These are phyloP conservation scores for Penicillium sp. DNA, from an alignment of 2,329 filamentous ascomycete genomes.

Conservation along the genomic window DNA sequence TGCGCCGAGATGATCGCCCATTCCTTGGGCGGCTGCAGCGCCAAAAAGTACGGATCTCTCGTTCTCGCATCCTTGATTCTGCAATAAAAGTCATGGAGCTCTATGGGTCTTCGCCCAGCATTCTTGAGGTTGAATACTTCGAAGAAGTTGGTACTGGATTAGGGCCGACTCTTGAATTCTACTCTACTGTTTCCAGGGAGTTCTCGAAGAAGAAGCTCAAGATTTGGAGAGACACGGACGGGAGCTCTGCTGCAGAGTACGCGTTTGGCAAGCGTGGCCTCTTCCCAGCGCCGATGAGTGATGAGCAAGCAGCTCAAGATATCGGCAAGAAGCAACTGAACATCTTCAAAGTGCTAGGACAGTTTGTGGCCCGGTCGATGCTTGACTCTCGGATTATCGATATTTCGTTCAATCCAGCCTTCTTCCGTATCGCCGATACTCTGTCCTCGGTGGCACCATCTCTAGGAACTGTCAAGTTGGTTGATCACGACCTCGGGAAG, in stretches of 20 bases:
- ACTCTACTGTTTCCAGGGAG: constrained; percentile 94
- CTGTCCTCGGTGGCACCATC: constrained; percentile 70
- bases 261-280: constrained; percentile 80
- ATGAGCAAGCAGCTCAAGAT: constrained; percentile 68
- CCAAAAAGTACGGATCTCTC: constrained; percentile 96
- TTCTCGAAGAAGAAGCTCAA: constrained; percentile 97
- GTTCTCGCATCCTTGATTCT: constrained; percentile 91
- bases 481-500: constrained; percentile 80
- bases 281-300: constrained; percentile 87
- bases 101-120: constrained; percentile 93
- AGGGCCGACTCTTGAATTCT: constrained; percentile 94
- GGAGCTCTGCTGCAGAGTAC: constrained; percentile 70
- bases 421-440: constrained; percentile 87
- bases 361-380: constrained; percentile 97
- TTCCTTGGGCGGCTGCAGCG: constrained; percentile 89
- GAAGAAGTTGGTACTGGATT: constrained; percentile 96
- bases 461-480: constrained; percentile 81
- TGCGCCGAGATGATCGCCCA: constrained; percentile 80
- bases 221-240: constrained; percentile 92
- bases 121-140: constrained; percentile 97
- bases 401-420: constrained; percentile 93
- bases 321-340: constrained; percentile 85
- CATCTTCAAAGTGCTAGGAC: constrained; percentile 88
- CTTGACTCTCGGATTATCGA: constrained; percentile 97
- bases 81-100: constrained; percentile 98